Base-by-base conservation (phyloP, 2,329 filamentous ascomycete species). In the Fusarium caatingaense region DNA sequence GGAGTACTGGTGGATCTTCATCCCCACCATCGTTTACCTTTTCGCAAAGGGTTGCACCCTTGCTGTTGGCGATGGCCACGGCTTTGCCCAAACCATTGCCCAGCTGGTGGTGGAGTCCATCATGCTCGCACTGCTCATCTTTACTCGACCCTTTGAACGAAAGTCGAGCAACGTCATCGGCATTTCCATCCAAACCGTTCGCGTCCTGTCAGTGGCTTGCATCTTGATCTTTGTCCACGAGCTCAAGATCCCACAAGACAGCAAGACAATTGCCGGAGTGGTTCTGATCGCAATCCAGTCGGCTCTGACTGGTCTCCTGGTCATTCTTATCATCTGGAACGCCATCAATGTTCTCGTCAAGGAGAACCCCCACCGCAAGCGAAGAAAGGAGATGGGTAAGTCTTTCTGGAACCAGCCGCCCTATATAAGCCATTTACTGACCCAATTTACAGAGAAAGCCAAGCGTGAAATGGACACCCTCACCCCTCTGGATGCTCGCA, bases 1-100 rank as follows among this genome's bases (percentile, higher is more conserved):
- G 80, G 89, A 91, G 74, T 97, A 95, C 84, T 99, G 96, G 96
- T 98, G 95, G 95, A 82, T 98, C 25, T 98, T 99, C 78, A 87
- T 98, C 16, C 96, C 96, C 1, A 85, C 88, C 66, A 97, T 98
- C 76, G 66, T 94, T 69, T 98, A 98, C 84, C 92, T 94, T 84
- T 94, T 98, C 77, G 91, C 89, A 77, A 96, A 96, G 83, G 94
- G 95, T 57, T 91, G 90, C 66, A 89, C 95, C 61, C 90, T 98
- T 71, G 95, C 95, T 16, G 92, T 89, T 30, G 93, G 89, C 45
- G 92, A 98, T 76, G 94, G 94, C 15, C 89, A 97, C 77, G 96
- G 94, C 50, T 87, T 97, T 79, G 82, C 87, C 8, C 96, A 99
- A 82, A 91, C 92, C 12, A 86, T 90, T 63, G 91, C 91, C 5